phyloP scores from a whole-genome alignment of 208 protist species.

The Acanthamoeba triangularis region DNA sequence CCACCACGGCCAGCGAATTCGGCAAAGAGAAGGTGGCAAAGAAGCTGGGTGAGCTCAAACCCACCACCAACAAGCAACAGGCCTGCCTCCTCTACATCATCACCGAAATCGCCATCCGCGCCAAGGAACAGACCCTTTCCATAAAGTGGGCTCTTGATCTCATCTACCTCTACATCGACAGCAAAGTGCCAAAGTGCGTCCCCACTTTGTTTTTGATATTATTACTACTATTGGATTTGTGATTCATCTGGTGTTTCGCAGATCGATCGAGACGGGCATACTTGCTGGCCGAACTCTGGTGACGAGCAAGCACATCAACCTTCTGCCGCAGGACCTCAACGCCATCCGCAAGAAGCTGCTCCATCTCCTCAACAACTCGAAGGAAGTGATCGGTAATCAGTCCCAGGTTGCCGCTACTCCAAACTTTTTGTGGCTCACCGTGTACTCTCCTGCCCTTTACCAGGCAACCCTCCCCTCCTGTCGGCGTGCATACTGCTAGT shows the following conservation, averaged over 20 bases:
- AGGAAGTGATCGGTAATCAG: slow-evolving; percentile 63
- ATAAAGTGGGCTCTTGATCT: slow-evolving; percentile 68
- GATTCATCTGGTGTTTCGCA: background rate
- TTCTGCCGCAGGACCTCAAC: slow-evolving; percentile 69
- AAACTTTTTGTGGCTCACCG: background rate
- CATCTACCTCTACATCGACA: slow-evolving; percentile 73
- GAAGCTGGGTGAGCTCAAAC: slow-evolving; percentile 65
- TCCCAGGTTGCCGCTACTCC: background rate
- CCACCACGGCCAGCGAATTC: slow-evolving; percentile 62
- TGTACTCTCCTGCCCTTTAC: background rate
- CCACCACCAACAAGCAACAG: slow-evolving; percentile 58
- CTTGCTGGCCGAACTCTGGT: background rate
- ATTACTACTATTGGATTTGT: background rate
- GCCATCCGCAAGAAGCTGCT: slow-evolving; percentile 75
- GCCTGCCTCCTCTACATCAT: slow-evolving; percentile 68
- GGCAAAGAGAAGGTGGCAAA: slow-evolving; percentile 75
- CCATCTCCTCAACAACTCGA: slow-evolving; percentile 72
- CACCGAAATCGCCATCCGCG: slow-evolving; percentile 27
- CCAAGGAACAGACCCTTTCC: slow-evolving; percentile 70
- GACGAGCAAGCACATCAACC: background rate
- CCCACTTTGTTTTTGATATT: background rate
- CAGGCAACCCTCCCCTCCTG: slow-evolving; percentile 68
- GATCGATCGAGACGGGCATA: slow-evolving; percentile 59
- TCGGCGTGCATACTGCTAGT: slow-evolving; percentile 25
- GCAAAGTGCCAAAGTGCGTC: slow-evolving; percentile 68